Evolutionary conservation across 2,329 filamentous ascomycete genomes (phyloP), one percentile per base, ranked within the genome.

Genomic region (Phaeosphaeriaceae sp.): DNA sequence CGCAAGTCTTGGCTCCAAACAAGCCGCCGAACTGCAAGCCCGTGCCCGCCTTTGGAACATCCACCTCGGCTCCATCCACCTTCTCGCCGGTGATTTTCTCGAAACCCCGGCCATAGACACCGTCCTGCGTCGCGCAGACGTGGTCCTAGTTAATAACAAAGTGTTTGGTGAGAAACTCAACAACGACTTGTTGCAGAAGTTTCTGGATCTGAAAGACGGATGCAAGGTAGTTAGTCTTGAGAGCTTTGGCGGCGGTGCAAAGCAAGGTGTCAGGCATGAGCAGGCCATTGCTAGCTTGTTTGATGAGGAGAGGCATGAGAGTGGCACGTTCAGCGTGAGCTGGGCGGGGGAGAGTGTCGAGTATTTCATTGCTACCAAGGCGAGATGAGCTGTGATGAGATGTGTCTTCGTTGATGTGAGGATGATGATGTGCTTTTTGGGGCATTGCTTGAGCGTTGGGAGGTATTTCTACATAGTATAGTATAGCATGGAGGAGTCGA

Each of bases 81-180:
- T 99, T 6, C 84, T 93, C 54, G 80, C 87, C 35, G 94, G 91
- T 50, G 90, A 96, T 69, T 97, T 99, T 66, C 84, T 92, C 8
- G 84, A 86, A 57, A 89, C 88, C 60, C 72, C 82, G 13, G 80
- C 81, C 49, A 90, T 97, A 40, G 81, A 87, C 51, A 81, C 85
- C 18, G 87, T 87, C 6, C 81, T 99, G 41, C 87, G 88, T 71
- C 85, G 87, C 46, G 93, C 94, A 1, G 94, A 99, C 70, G 92
- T 97, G n/a, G 85, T 99, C 15, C 83, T 99, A 20, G 93, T 97
- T 64, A 99, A 99, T 79, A 99, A 99, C 76, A 92, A 97, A 75
- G 94, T 92, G 2, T 99, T 99, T 74, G 92, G 88, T 5, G 87
- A 92, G 12, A 82, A 87, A 61, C 83, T 97, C 46, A 99, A 97